Percentiles rank a stretch among this genome's conserved stretches.
phyloP scores from a whole-genome alignment of 768 basidiomycete species.

The Floccularia luteovirens region DNA sequence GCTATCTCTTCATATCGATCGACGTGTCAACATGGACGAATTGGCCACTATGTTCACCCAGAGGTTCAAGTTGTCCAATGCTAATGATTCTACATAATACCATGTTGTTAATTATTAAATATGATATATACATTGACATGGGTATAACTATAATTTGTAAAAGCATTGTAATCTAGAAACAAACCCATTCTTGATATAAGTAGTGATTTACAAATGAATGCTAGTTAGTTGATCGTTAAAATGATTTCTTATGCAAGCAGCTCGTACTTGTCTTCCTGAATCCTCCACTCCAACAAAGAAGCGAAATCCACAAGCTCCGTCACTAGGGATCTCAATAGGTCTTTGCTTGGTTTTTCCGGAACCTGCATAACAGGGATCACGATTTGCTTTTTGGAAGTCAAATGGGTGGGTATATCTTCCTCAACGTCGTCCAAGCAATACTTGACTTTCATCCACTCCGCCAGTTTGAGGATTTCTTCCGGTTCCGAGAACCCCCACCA shows the following conservation, averaged over 20 bases:
- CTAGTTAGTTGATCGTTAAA: too few species aligned
- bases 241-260: too few species aligned
- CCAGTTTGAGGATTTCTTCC: constrained; percentile 54
- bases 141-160: too few species aligned
- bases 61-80: constrained; percentile 17
- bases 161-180: too few species aligned
- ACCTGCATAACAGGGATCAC: constrained; percentile 1
- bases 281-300: constrained; percentile 51
- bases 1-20: constrained; percentile 42
- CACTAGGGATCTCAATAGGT: constrained; percentile 36
- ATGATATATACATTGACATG: constrained; percentile 2
- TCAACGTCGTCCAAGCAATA: constrained; percentile 29
- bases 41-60: constrained; percentile 35
- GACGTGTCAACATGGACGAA: constrained; percentile 36
- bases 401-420: constrained; percentile 5
- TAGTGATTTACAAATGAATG: too few species aligned
- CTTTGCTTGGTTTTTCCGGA: constrained; percentile 6
- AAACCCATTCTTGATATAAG: too few species aligned
- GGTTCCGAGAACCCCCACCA: constrained; percentile 78
- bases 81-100: neutral
- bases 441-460: constrained; percentile 55
- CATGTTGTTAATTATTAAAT: neutral
- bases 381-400: constrained; percentile 8
- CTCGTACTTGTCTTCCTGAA: constrained; percentile 25
- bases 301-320: constrained; percentile 54